Conservation (phyloP, 2,329 filamentous ascomycete species). For the Ophiocordyceps sinensis region DNA sequence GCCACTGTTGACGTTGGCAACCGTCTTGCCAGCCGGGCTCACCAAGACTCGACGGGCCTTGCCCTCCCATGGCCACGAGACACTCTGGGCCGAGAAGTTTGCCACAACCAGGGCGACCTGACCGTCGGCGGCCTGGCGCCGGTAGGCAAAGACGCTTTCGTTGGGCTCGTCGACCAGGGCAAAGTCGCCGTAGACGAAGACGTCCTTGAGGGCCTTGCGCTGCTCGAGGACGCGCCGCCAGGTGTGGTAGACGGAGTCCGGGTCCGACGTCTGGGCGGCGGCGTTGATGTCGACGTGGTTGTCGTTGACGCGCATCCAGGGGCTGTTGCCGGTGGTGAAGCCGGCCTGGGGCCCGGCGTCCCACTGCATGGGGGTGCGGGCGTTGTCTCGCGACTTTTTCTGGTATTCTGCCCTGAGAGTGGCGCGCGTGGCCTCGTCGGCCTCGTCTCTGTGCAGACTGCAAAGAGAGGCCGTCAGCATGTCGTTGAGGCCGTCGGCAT, state of each 20-base stretch:
- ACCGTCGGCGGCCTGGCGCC: constrained; percentile 15
- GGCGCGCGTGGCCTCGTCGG: constrained; percentile 22
- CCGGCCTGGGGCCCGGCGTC: constrained; percentile 42
- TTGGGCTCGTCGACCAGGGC: constrained; percentile 21
- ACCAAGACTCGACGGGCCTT: constrained; percentile 18
- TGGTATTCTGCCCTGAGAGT: constrained; percentile 31
- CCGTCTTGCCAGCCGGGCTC: constrained; percentile 16
- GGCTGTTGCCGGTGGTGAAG: constrained; percentile 41
- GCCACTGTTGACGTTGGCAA: constrained; percentile 11
- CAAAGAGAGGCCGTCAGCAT: background rate
- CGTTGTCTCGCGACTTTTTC: constrained; percentile 52
- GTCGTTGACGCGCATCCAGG: constrained; percentile 60
- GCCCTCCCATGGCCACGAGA: constrained; percentile 15
- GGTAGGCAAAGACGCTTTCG: constrained; percentile 23
- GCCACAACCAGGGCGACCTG: constrained; percentile 20
- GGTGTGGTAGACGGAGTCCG: constrained; percentile 40
- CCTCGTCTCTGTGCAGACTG: constrained; percentile 17
- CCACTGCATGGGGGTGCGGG: constrained; percentile 61
- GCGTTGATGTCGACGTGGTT: constrained; percentile 50
- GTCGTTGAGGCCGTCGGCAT: background rate
- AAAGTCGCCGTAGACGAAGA: constrained; percentile 52
- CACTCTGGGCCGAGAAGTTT: constrained; percentile 20
- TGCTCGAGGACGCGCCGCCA: constrained; percentile 45
- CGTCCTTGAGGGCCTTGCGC: constrained; percentile 44
- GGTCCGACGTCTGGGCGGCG: constrained; percentile 31